Evolutionary conservation across 2,329 filamentous ascomycete species (phyloP), one percentile per base, ranked within the genome.

Genomic region (Fusarium sp.): DNA sequence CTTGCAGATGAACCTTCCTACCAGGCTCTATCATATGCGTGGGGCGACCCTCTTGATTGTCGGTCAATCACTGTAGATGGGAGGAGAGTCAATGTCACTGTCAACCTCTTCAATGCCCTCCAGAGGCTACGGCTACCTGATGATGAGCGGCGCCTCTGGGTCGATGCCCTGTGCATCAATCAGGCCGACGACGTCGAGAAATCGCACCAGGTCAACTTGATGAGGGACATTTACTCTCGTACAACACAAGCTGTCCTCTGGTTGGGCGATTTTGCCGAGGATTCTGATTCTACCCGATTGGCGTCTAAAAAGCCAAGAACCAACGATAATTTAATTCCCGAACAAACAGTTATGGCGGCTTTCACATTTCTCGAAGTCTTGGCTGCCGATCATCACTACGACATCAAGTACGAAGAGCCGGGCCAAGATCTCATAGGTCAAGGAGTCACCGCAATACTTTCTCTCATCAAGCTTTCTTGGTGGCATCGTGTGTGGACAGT

Each of bases 191-290:
- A 57, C 6, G 35, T 20, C 14, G 69, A 73, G 37, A 64, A 45
- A 37, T 61, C 62, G 4, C 47, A 69, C 9, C 47, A 71, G 33
- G 56, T 58, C 25, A 38, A 32, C 20, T 17, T 69, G 3, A 69
- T 64, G 65, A 50, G 15, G 30, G 56, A 59, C 6, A 69, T 69
- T 3, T 73, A 69, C 25, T 45, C 62, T 17, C 10, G 25, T 7
- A 56, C 65, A 10, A 33, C 25, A 57, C 45, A 22, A 35, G 27
- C 37, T n/a, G 17, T 71, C 1, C 37, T 73, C 3, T 71, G 69
- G 66, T 60, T 67, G 8, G 57, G 68, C 6, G 50, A 70, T 15
- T 45, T 40, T 43, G 11, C 33, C 10, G 82, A 87, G 70, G 88
- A 90, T 71, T 82, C 82, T 0, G 47, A 20, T 32, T 20, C 47